Percentiles rank a stretch among this genome's conserved stretches.
phyloP scores from a whole-genome alignment of 768 basidiomycete genomes.

The Tubosaeta brunneosetosa region DNA sequence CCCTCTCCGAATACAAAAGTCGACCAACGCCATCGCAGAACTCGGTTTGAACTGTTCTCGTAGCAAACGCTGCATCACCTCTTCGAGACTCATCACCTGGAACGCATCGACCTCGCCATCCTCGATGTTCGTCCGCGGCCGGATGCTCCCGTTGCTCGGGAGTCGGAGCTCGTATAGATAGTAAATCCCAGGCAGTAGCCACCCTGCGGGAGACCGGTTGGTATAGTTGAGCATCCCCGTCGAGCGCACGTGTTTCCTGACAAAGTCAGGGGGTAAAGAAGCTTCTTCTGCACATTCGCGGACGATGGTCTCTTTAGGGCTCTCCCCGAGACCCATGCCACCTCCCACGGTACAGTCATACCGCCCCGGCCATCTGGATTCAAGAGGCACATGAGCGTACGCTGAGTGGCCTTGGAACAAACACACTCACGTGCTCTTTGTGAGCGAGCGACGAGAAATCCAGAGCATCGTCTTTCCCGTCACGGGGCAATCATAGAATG shows the following conservation, averaged over 20 bases:
- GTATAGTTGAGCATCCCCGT: conserved; percentile 38
- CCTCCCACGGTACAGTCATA: conserved; percentile 44
- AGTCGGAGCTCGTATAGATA: conserved; percentile 42
- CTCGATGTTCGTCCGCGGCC: conserved; percentile 31
- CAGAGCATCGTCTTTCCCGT: conserved; percentile 31
- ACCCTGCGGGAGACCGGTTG: conserved; percentile 40
- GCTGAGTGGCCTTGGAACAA: background rate
- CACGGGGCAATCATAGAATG: conserved; percentile 31
- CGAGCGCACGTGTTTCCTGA: conserved; percentile 29
- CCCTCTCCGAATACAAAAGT: conserved; percentile 25
- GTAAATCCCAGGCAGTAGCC: conserved; percentile 43
- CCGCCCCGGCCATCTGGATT: conserved; percentile 27
- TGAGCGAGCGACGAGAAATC: conserved; percentile 38
- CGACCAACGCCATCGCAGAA: conserved; percentile 28
- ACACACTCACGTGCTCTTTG: conserved; percentile 37
- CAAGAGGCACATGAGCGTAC: too few relatives aligned
- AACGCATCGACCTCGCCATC: conserved; percentile 44
- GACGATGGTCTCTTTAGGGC: conserved; percentile 33
- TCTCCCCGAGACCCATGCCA: conserved; percentile 39
- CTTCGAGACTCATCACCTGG: conserved; percentile 33
- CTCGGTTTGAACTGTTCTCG: conserved; percentile 38
- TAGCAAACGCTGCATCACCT: conserved; percentile 32
- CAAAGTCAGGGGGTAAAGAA: conserved; percentile 24
- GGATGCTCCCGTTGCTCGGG: conserved; percentile 30
- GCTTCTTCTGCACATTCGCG: conserved; percentile 36